Base-by-base conservation (phyloP, 2,329 filamentous ascomycete genomes). In the Pseudopithomyces chartarum region DNA sequence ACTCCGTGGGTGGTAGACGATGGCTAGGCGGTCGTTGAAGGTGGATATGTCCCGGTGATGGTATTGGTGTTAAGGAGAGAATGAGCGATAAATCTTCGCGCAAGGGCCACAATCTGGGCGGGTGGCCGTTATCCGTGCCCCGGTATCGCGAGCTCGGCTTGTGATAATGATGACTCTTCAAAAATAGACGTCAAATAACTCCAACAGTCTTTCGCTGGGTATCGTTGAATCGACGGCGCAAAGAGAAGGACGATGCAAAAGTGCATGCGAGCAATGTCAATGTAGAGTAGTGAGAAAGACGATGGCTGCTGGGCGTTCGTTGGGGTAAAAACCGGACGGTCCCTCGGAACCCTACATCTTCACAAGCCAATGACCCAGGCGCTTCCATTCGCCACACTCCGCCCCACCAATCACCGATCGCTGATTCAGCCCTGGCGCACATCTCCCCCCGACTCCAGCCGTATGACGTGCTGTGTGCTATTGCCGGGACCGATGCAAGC, bases 381-480 rank as follows among this genome's bases (percentile, higher is more conserved):
- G 22, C 43, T 20, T 26, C 11, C 47, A 40, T 50, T 56, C 32
- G 56, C 56, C 56, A 59, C 56, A 47, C 26, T 26, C 51, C 33
- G 12, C 36, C n/a, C 6, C 44, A 38, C 52, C 63, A 64, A 65
- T 55, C 50, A 59, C 32, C 38, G 45, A 11, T 23, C 38, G 46
- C 45, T 12, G 29, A 20, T 50, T 43, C 47, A 52, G 60, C 62
- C 51, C 20, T 23, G 19, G 10, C 36, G 36, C 20, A 40, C 56
- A 44, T 42, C 48, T 59, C 29, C 60, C 55, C 50, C 65, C 63
- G 65, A 60, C 12, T 63, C 56, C 55, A 39, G 46, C 63, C 63
- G 65, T 52, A 65, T 67, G 65, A 67, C 63, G 63, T 63, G 33
- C n/a, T n/a, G n/a, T n/a, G n/a, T n/a, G n/a, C 33, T 23, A 17